These are phyloP conservation scores for Zygosaccharomyces lentus DNA, from an alignment of 805 yeast genomes.

Conservation along the genomic window DNA sequence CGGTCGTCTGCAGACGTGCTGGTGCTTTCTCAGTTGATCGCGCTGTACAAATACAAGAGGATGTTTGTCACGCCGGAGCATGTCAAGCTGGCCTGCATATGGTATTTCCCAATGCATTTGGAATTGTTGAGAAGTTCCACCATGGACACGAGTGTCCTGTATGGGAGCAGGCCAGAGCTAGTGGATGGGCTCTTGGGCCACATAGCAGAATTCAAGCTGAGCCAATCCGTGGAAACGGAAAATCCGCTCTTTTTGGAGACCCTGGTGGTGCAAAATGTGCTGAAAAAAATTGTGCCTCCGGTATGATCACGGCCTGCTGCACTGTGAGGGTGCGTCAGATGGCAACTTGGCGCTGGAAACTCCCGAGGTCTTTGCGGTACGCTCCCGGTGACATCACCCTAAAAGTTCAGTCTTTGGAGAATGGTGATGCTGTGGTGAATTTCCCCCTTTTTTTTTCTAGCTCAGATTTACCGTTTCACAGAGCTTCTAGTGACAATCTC, in stretches of 20 bases:
- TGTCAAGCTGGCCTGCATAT: constrained; percentile 45
- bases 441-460: no score
- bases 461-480: no score
- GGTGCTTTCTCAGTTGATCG: constrained; percentile 38
- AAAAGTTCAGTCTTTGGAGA: no score
- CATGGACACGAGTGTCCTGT: constrained; percentile 30
- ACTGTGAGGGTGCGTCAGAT: no score
- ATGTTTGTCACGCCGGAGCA: constrained; percentile 49
- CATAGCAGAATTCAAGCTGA: constrained; percentile 18
- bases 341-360: no score
- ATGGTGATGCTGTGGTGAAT: no score
- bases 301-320: constrained; percentile 14
- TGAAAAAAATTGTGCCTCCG: constrained; percentile 47
- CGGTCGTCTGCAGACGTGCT: constrained; percentile 44
- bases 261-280: constrained; percentile 49
- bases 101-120: constrained; percentile 50
- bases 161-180: constrained; percentile 29
- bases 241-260: constrained; percentile 35
- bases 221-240: constrained; percentile 16
- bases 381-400: no score
- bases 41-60: constrained; percentile 32
- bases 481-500: no score
- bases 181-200: constrained; percentile 26
- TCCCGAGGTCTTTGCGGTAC: no score
- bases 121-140: constrained; percentile 41